Percentiles rank a stretch among this genome's conserved stretches.
Conservation (phyloP, 345 rosid species). For the Moricandia moricandioides region DNA sequence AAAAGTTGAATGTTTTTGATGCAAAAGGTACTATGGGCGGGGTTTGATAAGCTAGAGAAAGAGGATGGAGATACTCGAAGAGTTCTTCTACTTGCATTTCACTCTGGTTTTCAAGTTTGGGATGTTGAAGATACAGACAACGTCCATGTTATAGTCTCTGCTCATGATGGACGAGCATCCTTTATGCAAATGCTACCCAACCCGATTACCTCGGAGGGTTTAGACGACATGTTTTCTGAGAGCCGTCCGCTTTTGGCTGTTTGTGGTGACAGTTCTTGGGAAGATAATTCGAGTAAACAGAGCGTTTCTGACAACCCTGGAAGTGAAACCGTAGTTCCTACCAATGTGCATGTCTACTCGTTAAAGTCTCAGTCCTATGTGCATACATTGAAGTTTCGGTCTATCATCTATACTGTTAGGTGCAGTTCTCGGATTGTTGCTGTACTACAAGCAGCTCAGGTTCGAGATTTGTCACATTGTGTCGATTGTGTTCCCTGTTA, state of each 20-base stretch:
- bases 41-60: constrained; percentile 83
- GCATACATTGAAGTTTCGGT: constrained; percentile 69
- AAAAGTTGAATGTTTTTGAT: constrained; percentile 1
- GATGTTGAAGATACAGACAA: constrained; percentile 90
- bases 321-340: constrained; percentile 46
- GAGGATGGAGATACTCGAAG: constrained; percentile 47
- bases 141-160: constrained; percentile 69
- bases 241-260: constrained; percentile 74
- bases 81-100: constrained; percentile 76
- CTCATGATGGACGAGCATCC: constrained; percentile 74
- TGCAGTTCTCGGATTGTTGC: constrained; percentile 93
- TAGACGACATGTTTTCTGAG: constrained; percentile 50
- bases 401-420: constrained; percentile 71
- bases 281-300: constrained; percentile 46
- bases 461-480: constrained; percentile 28
- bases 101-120: constrained; percentile 94
- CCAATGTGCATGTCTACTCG: constrained; percentile 70
- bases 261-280: constrained; percentile 53
- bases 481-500: background rate
- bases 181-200: constrained; percentile 82
- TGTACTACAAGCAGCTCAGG: constrained; percentile 77
- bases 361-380: constrained; percentile 74
- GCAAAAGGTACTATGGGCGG: constrained; percentile 90
- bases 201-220: constrained; percentile 35
- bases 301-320: constrained; percentile 42